A percentile compares a stretch with the other conserved stretches of the same genome.
phyloP scores from a whole-genome alignment of 306 rosid species.

The Chamaecrista fasciculata region DNA sequence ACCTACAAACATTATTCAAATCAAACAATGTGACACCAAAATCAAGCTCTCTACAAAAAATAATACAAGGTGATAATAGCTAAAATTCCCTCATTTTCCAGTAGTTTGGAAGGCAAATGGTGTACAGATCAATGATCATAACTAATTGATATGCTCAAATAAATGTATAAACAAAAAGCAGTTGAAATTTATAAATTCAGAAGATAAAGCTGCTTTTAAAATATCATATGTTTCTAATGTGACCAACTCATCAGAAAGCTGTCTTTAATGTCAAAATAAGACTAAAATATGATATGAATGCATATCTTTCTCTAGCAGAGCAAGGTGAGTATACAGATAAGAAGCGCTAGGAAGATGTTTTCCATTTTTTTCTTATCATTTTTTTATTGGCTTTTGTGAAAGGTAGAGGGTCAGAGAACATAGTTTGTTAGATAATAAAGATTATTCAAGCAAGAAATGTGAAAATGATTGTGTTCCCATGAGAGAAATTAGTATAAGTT shows the following conservation, averaged over 20 bases:
- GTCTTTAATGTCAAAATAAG: neutral
- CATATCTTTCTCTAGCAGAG: neutral
- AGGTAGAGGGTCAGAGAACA: neutral
- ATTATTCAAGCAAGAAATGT: neutral
- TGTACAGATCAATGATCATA: slow-evolving; percentile 4
- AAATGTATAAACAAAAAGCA: slow-evolving; percentile 11
- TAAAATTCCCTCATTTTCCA: neutral
- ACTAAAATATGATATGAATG: neutral
- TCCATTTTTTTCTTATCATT: neutral
- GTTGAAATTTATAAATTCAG: neutral
- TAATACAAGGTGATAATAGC: neutral
- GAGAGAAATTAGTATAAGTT: neutral
- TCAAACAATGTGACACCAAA: slow-evolving; percentile 20
- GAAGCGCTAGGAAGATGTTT: slow-evolving; percentile 9
- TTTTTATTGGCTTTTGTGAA: neutral
- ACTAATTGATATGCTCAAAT: slow-evolving; percentile 2
- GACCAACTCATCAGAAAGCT: neutral
- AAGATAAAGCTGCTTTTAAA: neutral
- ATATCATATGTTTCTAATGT: neutral
- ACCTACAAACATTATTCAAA: slow-evolving; percentile 52
- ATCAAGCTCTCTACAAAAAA: slow-evolving; percentile 6
- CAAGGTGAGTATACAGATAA: neutral
- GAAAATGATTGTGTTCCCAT: neutral
- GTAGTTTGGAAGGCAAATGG: slow-evolving; percentile 16
- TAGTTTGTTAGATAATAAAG: neutral